Evolutionary conservation across 352 stramenopile species (phyloP).

Genomic region (Pythium aristosporum): DNA sequence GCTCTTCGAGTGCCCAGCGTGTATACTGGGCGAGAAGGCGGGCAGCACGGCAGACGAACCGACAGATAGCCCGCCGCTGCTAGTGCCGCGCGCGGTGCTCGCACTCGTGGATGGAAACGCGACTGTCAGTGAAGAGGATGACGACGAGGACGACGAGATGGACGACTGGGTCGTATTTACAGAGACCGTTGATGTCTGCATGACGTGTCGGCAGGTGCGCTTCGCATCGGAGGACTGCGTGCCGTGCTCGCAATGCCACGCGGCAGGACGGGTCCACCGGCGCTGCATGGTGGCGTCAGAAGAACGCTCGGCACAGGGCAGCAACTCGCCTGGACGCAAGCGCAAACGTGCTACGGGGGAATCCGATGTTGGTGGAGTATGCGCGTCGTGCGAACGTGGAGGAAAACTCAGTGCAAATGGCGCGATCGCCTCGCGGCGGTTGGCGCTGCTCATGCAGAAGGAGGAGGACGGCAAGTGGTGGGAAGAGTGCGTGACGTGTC

Average conservation of each 20-base stretch:
- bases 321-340: slow-evolving; percentile 14
- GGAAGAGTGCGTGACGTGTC: slow-evolving; percentile 23
- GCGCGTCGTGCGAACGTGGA: neutral
- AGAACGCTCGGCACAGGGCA: neutral
- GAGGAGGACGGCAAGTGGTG: slow-evolving; percentile 10
- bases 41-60: neutral
- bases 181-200: slow-evolving; percentile 49
- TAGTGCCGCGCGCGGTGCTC: slow-evolving; percentile 36
- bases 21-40: neutral
- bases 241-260: slow-evolving; percentile 37
- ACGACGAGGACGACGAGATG: slow-evolving; percentile 2
- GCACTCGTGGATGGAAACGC: neutral
- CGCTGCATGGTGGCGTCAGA: slow-evolving; percentile 28
- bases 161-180: slow-evolving; percentile 39
- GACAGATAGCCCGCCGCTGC: slow-evolving; percentile 21
- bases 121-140: slow-evolving; percentile 4
- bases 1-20: slow-evolving; percentile 19
- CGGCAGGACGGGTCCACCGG: slow-evolving; percentile 28
- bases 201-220: slow-evolving; percentile 53
- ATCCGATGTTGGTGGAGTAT: neutral
- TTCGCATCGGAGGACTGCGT: slow-evolving; percentile 34
- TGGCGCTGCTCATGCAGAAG: slow-evolving; percentile 40
- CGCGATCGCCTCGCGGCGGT: slow-evolving; percentile 35
- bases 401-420: neutral
- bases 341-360: slow-evolving; percentile 16